Conservation (phyloP, 139 green algal species). For the Trebouxia sp. region DNA sequence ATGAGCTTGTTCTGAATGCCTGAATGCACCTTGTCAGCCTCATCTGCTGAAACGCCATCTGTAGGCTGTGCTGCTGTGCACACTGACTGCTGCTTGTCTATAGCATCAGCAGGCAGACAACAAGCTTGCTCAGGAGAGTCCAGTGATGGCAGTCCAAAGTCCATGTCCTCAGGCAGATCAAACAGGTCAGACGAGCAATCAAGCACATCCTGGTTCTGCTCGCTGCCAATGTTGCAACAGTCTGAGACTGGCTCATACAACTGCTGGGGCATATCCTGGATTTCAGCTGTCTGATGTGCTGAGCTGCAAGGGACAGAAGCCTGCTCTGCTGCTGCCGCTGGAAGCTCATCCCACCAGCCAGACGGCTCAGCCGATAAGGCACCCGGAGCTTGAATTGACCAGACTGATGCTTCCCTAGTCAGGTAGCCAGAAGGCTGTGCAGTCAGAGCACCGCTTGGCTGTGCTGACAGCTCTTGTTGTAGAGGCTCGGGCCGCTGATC, state of each 20-base stretch:
- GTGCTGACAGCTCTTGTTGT: background rate
- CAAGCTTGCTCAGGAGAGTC: background rate
- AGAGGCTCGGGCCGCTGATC: no score
- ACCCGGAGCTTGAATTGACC: background rate
- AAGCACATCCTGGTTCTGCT: background rate
- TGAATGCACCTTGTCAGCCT: no score
- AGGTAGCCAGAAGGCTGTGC: background rate
- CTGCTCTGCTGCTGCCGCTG: background rate
- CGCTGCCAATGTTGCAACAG: no score
- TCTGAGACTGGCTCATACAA: background rate
- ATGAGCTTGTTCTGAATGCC: no score
- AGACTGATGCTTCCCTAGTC: background rate
- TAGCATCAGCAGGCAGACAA: background rate
- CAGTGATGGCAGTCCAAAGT: background rate
- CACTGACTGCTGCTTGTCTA: background rate
- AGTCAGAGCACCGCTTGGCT: background rate
- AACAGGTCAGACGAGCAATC: background rate
- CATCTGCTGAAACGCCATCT: no score
- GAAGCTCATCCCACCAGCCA: background rate
- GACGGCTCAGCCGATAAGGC: slow-evolving; percentile 13
- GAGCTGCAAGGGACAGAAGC: background rate
- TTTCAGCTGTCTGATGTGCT: background rate
- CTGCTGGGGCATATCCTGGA: background rate
- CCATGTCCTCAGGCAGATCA: background rate
- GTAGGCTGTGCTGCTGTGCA: background rate